Base-by-base conservation (phyloP, 495 filamentous ascomycete species). In the Xeromyces bisporus region DNA sequence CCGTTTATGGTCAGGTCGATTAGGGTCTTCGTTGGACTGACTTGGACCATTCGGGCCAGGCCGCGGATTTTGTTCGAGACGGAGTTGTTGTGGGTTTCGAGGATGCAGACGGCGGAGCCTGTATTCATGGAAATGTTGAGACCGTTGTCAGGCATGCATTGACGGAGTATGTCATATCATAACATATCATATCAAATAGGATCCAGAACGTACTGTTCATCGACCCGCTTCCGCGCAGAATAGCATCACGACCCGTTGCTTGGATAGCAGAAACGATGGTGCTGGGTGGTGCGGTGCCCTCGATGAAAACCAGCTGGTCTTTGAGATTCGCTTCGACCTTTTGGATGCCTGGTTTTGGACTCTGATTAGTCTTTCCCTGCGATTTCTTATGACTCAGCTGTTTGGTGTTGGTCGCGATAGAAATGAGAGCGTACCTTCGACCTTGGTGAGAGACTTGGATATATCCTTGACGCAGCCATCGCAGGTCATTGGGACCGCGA, bases 81-180 rank as follows among this genome's bases (percentile, higher is more conserved):
- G 26, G 44, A 43, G 14, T 38, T 63, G 30, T 73, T 66, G 55
- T 91, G 87, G 16, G 83, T 92, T 60, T 97, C 87, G 38, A 96
- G 75, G 48, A 97, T 96, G 53, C 83, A 91, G 20, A 97, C 89
- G 20, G 89, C 89, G 14, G 87, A 85, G 49, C 71, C 83, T 89
- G 48, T 31, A n/a, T 21, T 21, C 20, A 21, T 21, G 20, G 9
- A n/a, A n/a, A n/a, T n/a, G n/a, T n/a, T n/a, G n/a, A n/a, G n/a
- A n/a, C n/a, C n/a, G n/a, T n/a, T n/a, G n/a, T n/a, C n/a, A n/a
- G n/a, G n/a, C n/a, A n/a, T n/a, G n/a, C n/a, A n/a, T n/a, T n/a
- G n/a, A n/a, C n/a, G n/a, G n/a, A n/a, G n/a, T n/a, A n/a, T n/a
- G n/a, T n/a, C n/a, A n/a, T n/a, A n/a, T n/a, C n/a, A n/a, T n/a